phyloP scores from a whole-genome alignment of 164 flowering plant species.

The Chloranthus sessilifolius region DNA sequence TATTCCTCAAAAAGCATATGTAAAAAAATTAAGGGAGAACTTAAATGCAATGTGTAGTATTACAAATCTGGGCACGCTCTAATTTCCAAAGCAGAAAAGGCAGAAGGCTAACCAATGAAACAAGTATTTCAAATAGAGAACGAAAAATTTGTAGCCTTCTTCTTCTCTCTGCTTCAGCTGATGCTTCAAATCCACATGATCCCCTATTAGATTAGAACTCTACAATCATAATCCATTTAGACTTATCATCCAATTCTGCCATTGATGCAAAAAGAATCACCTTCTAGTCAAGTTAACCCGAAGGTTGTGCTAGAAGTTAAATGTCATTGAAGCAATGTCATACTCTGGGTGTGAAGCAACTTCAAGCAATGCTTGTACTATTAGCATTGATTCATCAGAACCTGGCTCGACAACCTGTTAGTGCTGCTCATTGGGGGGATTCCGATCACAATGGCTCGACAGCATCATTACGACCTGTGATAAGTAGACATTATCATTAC shows the following conservation, averaged over 20 bases:
- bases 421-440: too few species aligned
- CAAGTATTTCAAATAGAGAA: conserved; percentile 77
- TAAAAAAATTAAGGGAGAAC: too few species aligned
- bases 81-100: too few species aligned
- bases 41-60: too few species aligned
- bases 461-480: too few species aligned
- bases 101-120: conserved; percentile 75
- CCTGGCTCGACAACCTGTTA: too few species aligned
- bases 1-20: too few species aligned
- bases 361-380: conserved; percentile 82
- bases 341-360: conserved; percentile 90
- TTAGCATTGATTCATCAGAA: conserved; percentile 69
- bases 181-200: conserved; percentile 55
- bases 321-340: conserved; percentile 97
- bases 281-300: conserved; percentile 80
- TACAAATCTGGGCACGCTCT: too few species aligned
- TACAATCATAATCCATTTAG: conserved; percentile 6
- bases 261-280: conserved; percentile 26
- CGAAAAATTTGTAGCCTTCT: conserved; percentile 69
- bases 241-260: conserved; percentile 3
- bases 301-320: conserved; percentile 95
- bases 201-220: conserved; percentile 41
- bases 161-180: conserved; percentile 78
- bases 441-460: too few species aligned
- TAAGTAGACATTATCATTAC: too few species aligned